Percentiles rank a stretch among this genome's conserved stretches.
Conservation (phyloP, 2,329 filamentous ascomycete species). For the Aspergillus ruber region DNA sequence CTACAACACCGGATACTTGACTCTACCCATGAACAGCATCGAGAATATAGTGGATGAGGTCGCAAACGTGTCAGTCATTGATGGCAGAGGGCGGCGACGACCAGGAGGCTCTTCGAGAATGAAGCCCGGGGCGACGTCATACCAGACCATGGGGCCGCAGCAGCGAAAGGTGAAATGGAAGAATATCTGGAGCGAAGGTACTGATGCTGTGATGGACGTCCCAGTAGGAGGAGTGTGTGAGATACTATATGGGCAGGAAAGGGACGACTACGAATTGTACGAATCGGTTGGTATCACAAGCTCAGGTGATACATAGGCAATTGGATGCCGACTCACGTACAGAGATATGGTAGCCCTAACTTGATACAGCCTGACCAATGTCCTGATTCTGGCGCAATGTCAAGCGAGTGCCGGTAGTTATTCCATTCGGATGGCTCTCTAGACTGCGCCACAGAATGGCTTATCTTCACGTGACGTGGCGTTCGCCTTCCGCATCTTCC, state of each 20-base stretch:
- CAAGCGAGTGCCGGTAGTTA: too few relatives aligned
- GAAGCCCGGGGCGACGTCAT: constrained; percentile 35
- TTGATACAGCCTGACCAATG: too few relatives aligned
- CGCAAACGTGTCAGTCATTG: constrained; percentile 76
- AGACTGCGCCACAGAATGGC: not conserved
- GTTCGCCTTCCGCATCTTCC: not conserved
- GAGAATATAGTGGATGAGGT: constrained; percentile 91
- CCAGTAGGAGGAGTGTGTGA: constrained; percentile 93
- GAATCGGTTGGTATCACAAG: constrained; percentile 4
- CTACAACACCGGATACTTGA: constrained; percentile 87
- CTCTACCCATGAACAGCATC: constrained; percentile 67
- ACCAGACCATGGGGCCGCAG: constrained; percentile 37
- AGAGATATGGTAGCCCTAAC: too few relatives aligned
- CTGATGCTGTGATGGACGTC: constrained; percentile 95
- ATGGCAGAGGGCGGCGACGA: constrained; percentile 58
- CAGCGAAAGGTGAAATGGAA: constrained; percentile 61
- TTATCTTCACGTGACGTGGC: constrained; percentile 2
- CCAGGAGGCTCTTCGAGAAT: constrained; percentile 39
- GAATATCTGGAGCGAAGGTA: constrained; percentile 81
- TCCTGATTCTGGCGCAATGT: too few relatives aligned
- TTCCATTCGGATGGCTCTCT: too few relatives aligned
- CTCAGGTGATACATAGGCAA: not conserved
- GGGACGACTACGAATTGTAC: constrained; percentile 28
- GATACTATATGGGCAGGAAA: constrained; percentile 70
- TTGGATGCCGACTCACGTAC: not conserved